A percentile compares a stretch with the other conserved stretches of the same genome.
phyloP scores from a whole-genome alignment of 2,329 filamentous ascomycete genomes.

The Calonectria montana region DNA sequence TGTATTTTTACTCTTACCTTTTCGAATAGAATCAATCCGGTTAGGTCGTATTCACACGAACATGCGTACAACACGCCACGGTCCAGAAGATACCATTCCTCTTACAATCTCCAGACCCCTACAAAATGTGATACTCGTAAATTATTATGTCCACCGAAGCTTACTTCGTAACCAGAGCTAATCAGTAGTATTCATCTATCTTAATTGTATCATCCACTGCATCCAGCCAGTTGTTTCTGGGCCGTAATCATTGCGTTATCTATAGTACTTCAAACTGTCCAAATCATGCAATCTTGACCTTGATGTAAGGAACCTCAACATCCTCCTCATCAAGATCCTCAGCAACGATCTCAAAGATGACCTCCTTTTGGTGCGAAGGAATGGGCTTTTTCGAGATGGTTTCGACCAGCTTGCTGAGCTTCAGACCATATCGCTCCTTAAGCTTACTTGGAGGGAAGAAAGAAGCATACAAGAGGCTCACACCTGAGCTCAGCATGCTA shows the following conservation, averaged over 20 bases:
- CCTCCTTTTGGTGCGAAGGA: constrained; percentile 90
- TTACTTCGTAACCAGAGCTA: neutral
- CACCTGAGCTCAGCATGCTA: constrained; percentile 96
- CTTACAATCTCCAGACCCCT: neutral
- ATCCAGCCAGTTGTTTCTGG: constrained; percentile 25
- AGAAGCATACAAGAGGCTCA: constrained; percentile 91
- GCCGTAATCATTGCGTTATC: constrained; percentile 25
- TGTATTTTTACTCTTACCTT: no score
- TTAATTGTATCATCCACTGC: constrained; percentile 29
- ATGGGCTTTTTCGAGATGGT: constrained; percentile 92
- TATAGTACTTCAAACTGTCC: constrained; percentile 18
- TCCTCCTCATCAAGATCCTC: constrained; percentile 92
- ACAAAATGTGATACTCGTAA: neutral
- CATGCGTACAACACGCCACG: neutral
- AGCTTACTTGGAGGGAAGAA: constrained; percentile 86
- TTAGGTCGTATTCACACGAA: neutral
- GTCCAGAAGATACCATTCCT: neutral
- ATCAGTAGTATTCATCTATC: constrained; percentile 33
- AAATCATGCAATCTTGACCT: constrained; percentile 74
- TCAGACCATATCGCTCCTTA: constrained; percentile 84
- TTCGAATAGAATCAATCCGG: no score
- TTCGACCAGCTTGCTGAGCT: constrained; percentile 89
- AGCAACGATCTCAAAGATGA: constrained; percentile 95
- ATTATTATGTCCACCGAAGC: neutral
- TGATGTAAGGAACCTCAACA: constrained; percentile 96